These are phyloP conservation scores for Penicillium malachiteum DNA, from an alignment of 495 filamentous ascomycete genomes.

Conservation along the genomic window DNA sequence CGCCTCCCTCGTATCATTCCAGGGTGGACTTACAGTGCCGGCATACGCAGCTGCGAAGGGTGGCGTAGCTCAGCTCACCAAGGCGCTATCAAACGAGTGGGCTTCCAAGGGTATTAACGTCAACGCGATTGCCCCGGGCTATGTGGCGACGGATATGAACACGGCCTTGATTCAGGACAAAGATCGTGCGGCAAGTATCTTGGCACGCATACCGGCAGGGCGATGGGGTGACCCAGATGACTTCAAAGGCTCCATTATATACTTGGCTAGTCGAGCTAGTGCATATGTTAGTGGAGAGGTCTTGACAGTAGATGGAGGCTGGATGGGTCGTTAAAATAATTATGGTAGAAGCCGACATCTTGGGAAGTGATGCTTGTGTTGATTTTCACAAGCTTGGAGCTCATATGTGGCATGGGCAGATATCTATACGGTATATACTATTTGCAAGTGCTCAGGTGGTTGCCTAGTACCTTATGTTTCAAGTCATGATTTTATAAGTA, in stretches of 20 bases:
- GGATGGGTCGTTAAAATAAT: slow-evolving; percentile 74
- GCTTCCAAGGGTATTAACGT: slow-evolving; percentile 72
- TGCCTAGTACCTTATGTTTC: too few relatives aligned
- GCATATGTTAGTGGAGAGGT: slow-evolving; percentile 80
- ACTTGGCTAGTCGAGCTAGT: slow-evolving; percentile 71
- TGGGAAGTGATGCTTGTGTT: too few relatives aligned
- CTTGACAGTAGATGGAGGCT: slow-evolving; percentile 84
- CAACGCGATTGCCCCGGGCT: slow-evolving; percentile 77
- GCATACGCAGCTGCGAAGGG: slow-evolving; percentile 91
- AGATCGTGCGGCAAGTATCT: slow-evolving; percentile 67
- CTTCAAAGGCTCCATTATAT: slow-evolving; percentile 83
- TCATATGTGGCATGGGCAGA: too few relatives aligned
- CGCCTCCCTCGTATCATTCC: slow-evolving; percentile 80
- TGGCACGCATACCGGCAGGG: slow-evolving; percentile 79
- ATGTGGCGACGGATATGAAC: slow-evolving; percentile 94
- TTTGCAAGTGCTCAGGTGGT: too few relatives aligned
- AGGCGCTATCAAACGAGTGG: slow-evolving; percentile 88
- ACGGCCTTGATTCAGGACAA: slow-evolving; percentile 72
- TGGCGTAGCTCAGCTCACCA: slow-evolving; percentile 82
- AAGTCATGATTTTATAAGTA: too few relatives aligned
- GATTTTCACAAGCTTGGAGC: too few relatives aligned
- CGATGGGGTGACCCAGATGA: slow-evolving; percentile 87
- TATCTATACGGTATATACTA: too few relatives aligned
- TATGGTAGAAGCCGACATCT: too few relatives aligned
- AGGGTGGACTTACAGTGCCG: slow-evolving; percentile 86